These are phyloP conservation scores for Elsinoe australis DNA, from an alignment of 2,329 filamentous ascomycete genomes.

Conservation along the genomic window DNA sequence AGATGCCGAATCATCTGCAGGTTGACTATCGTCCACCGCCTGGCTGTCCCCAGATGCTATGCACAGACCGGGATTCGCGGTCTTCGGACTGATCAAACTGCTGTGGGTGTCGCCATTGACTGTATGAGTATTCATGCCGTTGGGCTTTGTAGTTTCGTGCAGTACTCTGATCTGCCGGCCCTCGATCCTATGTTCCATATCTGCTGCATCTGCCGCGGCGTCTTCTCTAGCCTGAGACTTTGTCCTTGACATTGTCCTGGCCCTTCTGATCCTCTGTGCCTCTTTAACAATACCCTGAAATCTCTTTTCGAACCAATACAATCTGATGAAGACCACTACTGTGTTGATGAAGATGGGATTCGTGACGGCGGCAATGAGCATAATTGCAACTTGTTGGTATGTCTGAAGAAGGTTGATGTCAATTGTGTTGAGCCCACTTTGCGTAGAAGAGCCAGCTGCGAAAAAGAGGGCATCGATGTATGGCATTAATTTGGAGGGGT, in stretches of 20 bases:
- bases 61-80: conserved; percentile 2
- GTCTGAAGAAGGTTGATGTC: conserved; percentile 42
- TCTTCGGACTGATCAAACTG: conserved; percentile 12
- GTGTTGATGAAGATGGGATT: conserved; percentile 81
- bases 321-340: conserved; percentile 79
- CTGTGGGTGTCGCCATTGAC: conserved; percentile 42
- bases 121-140: conserved; percentile 43
- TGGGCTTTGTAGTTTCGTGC: conserved; percentile 47
- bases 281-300: conserved; percentile 79
- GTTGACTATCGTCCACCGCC: too few relatives aligned
- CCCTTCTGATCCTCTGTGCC: conserved; percentile 58
- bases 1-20: not conserved
- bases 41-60: too few relatives aligned
- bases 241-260: conserved; percentile 52
- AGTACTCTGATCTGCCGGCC: conserved; percentile 60
- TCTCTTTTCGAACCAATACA: conserved; percentile 97
- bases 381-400: conserved; percentile 56
- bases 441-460: conserved; percentile 75
- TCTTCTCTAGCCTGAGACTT: conserved; percentile 41
- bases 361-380: conserved; percentile 61
- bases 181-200: conserved; percentile 57
- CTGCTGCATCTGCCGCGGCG: conserved; percentile 35
- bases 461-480: conserved; percentile 92
- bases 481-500: conserved; percentile 51
- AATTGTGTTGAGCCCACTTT: conserved; percentile 82